phyloP scores from a whole-genome alignment of 176 grass and related monocot species.

The Microstegium vimineum region DNA sequence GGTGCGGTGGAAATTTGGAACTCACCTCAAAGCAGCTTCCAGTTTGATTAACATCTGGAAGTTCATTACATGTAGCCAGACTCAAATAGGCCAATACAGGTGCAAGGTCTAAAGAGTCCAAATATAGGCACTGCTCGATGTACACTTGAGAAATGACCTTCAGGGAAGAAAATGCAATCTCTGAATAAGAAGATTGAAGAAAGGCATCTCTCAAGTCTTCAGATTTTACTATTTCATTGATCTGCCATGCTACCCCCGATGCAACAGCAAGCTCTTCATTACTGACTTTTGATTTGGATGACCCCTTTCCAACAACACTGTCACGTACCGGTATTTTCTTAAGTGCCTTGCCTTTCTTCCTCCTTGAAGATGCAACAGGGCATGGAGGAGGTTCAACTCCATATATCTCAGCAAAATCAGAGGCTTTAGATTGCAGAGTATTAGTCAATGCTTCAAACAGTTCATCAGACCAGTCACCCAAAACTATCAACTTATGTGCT shows the following conservation, averaged over 20 bases:
- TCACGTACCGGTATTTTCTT: slow-evolving; percentile 47
- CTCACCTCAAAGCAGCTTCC: slow-evolving; percentile 40
- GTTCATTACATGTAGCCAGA: slow-evolving; percentile 45
- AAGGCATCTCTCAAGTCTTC: slow-evolving; percentile 51
- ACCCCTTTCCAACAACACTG: slow-evolving; percentile 30
- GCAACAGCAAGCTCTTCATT: slow-evolving; percentile 54
- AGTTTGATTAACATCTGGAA: slow-evolving; percentile 52
- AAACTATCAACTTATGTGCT: slow-evolving; percentile 67
- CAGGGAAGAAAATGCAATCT: slow-evolving; percentile 54
- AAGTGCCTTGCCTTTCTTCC: slow-evolving; percentile 57
- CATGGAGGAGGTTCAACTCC: slow-evolving; percentile 28
- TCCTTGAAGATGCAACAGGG: slow-evolving; percentile 39
- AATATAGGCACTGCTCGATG: slow-evolving; percentile 59
- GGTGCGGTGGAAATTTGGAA: slow-evolving; percentile 6
- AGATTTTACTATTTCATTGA: slow-evolving; percentile 58
- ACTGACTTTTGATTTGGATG: slow-evolving; percentile 34
- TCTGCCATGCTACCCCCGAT: slow-evolving; percentile 69
- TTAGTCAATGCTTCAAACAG: slow-evolving; percentile 74
- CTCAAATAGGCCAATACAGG: slow-evolving; percentile 59
- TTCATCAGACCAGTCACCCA: slow-evolving; percentile 57
- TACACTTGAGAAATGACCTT: slow-evolving; percentile 65
- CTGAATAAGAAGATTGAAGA: slow-evolving; percentile 64
- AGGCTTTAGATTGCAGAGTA: slow-evolving; percentile 56
- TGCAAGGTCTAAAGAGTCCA: slow-evolving; percentile 52
- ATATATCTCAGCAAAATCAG: slow-evolving; percentile 48